Base-by-base conservation (phyloP, 2,329 filamentous ascomycete species). In the Aspergillus sp. region DNA sequence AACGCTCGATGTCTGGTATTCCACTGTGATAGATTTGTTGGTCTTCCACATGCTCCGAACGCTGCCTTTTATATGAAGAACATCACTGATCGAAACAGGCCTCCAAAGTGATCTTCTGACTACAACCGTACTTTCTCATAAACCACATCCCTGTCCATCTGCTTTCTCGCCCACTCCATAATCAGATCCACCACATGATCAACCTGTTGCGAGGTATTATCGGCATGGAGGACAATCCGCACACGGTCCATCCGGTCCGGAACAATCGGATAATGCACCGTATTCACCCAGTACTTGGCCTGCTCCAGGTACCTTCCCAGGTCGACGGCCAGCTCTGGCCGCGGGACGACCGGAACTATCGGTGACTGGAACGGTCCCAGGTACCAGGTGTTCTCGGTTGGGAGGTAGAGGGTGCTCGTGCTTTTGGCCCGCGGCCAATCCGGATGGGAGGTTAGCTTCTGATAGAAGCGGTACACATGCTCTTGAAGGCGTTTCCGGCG, bases 211-310 rank as follows among this genome's bases (percentile, higher is more conserved):
- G 16, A 19, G 5, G 51, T 56, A 32, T 56, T 56, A 32, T 54
- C 48, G 5, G 54, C 45, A 20, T 56, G 54, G 3, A 56, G 42
- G 32, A 54, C 46, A 16, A 56, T 34, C 25, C 54, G 51, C 17
- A 56, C 40, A 10, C 54, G 54, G 43, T 45, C 45, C n/a, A 41
- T 48, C 7, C 25, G 29, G 17, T 46, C 45, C 5, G 54, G 50
- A 3, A 56, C 54, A 2, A 43, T 29, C 3, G 54, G 54, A 11
- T 43, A 47, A 16, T 49, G 48, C 14, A 49, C 45, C 2, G 48
- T 10, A n/a, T 56, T 56, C 10, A 56, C 54, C 54, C 54, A 54
- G 31, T 42, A 52, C 23, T 40, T 32, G 7, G 29, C 40, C 36
- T 25, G 32, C 4, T 43, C 40, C 32, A 56, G n/a, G 11, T n/a